phyloP scores from a whole-genome alignment of 306 rosid genomes.

The Crotalaria pallida region DNA sequence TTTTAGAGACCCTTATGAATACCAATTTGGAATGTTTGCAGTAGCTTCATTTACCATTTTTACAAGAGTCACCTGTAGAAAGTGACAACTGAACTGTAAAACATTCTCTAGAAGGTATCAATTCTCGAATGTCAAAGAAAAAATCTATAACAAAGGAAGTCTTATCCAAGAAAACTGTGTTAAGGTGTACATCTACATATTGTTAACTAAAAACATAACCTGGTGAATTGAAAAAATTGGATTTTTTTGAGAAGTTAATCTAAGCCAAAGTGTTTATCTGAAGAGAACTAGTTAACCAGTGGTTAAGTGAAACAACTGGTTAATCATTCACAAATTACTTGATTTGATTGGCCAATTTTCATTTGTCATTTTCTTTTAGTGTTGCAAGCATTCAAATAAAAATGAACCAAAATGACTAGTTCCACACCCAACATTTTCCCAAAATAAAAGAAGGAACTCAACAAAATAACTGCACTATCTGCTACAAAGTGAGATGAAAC shows the following conservation, averaged over 20 bases:
- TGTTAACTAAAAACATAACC: not conserved
- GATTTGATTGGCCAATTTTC: not conserved
- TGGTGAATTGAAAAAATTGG: not conserved
- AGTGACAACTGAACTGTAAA: not conserved
- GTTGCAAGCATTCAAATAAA: too few relatives aligned
- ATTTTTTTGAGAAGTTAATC: not conserved
- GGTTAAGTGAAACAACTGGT: not conserved
- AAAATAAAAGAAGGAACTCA: not conserved
- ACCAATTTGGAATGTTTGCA: constrained; percentile 79
- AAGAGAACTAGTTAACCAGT: not conserved
- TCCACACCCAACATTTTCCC: not conserved
- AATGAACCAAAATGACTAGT: not conserved
- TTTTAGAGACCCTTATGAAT: constrained; percentile 24
- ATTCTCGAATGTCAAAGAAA: not conserved
- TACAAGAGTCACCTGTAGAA: constrained; percentile 76
- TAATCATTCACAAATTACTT: not conserved
- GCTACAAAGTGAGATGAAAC: constrained; percentile 20
- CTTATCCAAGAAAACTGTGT: not conserved
- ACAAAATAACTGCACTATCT: not conserved
- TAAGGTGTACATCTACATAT: not conserved
- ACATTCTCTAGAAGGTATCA: not conserved
- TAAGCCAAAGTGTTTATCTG: not conserved
- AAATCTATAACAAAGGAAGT: not conserved
- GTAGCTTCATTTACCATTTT: constrained; percentile 93
- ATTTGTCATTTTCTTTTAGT: not conserved